These are phyloP conservation scores for Mycena floridula DNA, from an alignment of 768 basidiomycete species.

Conservation along the genomic window DNA sequence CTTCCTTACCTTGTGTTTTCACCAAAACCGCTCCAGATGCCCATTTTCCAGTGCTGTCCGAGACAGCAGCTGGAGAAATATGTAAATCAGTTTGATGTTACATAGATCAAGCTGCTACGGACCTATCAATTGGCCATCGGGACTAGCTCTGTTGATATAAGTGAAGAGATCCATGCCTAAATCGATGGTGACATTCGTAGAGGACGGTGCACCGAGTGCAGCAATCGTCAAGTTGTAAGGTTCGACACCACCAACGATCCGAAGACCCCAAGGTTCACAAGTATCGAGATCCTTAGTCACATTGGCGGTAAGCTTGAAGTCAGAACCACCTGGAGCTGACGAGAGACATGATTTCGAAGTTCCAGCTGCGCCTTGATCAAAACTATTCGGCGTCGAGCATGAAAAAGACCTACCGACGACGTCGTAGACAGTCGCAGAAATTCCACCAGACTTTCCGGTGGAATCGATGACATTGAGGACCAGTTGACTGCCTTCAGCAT, in stretches of 20 bases:
- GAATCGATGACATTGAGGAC: too few relatives aligned
- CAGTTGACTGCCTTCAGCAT: too few relatives aligned
- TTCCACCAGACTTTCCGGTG: too few relatives aligned
- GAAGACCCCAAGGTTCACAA: slow-evolving; percentile 42
- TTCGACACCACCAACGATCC: slow-evolving; percentile 34
- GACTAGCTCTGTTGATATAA: slow-evolving; percentile 35
- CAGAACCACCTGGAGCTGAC: too few relatives aligned
- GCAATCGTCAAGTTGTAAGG: slow-evolving; percentile 40
- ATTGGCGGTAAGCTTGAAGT: slow-evolving; percentile 25
- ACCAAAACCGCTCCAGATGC: slow-evolving; percentile 25
- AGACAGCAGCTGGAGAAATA: slow-evolving; percentile 1
- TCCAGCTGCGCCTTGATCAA: too few relatives aligned
- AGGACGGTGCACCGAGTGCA: slow-evolving; percentile 26
- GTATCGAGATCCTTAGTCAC: slow-evolving; percentile 29
- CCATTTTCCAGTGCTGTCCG: slow-evolving; percentile 33
- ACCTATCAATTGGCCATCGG: slow-evolving; percentile 34
- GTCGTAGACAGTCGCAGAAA: too few relatives aligned
- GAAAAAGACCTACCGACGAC: too few relatives aligned
- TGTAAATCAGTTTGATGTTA: background rate
- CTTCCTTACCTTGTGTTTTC: slow-evolving; percentile 23
- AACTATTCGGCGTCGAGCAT: too few relatives aligned
- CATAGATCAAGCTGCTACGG: slow-evolving; percentile 31
- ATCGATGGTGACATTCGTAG: slow-evolving; percentile 36
- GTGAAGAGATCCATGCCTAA: slow-evolving; percentile 31
- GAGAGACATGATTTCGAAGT: too few relatives aligned